Evolutionary conservation across 768 basidiomycete species (phyloP).

Genomic region (Podaxis sp.): DNA sequence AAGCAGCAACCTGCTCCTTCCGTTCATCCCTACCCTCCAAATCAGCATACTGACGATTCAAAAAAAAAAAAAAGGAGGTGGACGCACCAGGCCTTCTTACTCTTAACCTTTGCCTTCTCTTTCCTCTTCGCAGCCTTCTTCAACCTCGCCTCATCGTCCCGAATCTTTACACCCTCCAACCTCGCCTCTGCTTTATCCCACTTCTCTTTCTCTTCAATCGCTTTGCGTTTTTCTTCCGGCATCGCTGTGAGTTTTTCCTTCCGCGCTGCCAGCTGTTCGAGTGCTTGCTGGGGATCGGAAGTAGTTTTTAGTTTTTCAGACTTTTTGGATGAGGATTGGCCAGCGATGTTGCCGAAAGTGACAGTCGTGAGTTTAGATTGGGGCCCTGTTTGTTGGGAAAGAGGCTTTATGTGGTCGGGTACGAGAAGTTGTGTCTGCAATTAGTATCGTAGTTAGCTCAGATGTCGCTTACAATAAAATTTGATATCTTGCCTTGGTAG

Average conservation of each 20-base stretch:
- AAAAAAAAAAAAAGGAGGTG: conserved; percentile 4
- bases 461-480: not conserved
- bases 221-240: conserved; percentile 82
- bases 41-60: not conserved
- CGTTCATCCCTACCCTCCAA: conserved; percentile 69
- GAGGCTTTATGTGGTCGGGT: conserved; percentile 42
- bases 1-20: conserved; percentile 71
- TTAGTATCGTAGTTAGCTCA: not conserved
- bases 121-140: conserved; percentile 94
- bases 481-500: conserved; percentile 50
- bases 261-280: conserved; percentile 73
- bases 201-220: conserved; percentile 76
- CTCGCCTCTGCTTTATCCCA: conserved; percentile 91
- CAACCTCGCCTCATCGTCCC: conserved; percentile 78
- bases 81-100: conserved; percentile 82
- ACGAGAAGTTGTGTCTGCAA: conserved; percentile 72
- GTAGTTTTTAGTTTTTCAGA: conserved; percentile 60
- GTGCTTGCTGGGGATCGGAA: conserved; percentile 83
- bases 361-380: conserved; percentile 57
- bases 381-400: conserved; percentile 26
- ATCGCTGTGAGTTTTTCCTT: conserved; percentile 76
- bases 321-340: conserved; percentile 51
- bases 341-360: conserved; percentile 64
- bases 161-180: conserved; percentile 88
- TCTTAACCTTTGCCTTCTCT: conserved; percentile 86